A percentile compares a stretch with the other conserved stretches of the same genome.
These are phyloP conservation scores for Cystofilobasidium ferigula DNA, from an alignment of 768 basidiomycete species.

Conservation along the genomic window DNA sequence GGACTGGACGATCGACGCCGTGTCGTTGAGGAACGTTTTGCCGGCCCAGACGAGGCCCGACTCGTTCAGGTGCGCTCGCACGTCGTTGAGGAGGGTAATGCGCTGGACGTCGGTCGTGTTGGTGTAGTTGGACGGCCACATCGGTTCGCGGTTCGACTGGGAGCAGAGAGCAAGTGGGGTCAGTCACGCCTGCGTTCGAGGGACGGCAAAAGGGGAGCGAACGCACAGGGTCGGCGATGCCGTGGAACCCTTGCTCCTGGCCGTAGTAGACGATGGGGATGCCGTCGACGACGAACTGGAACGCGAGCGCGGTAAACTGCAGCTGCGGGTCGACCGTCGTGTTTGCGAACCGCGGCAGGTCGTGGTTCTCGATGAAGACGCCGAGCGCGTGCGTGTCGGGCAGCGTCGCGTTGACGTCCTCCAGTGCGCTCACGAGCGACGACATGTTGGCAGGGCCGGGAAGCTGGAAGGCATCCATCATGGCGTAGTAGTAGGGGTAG, in stretches of 20 bases:
- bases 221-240: conserved; percentile 55
- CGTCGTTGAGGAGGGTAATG: conserved; percentile 53
- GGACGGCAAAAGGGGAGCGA: neutral
- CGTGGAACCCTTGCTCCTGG: conserved; percentile 61
- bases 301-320: conserved; percentile 62
- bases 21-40: conserved; percentile 20
- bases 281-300: conserved; percentile 68
- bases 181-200: neutral
- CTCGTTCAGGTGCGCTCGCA: conserved; percentile 29
- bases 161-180: neutral
- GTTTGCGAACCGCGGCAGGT: conserved; percentile 63
- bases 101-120: conserved; percentile 52
- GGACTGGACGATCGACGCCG: conserved; percentile 15
- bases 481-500: conserved; percentile 52
- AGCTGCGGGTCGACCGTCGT: conserved; percentile 60
- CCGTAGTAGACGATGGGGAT: conserved; percentile 75
- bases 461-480: conserved; percentile 56
- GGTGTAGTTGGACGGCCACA: conserved; percentile 59
- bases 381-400: conserved; percentile 46
- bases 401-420: conserved; percentile 10
- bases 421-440: conserved; percentile 42
- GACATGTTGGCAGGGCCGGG: conserved; percentile 57
- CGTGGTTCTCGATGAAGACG: conserved; percentile 72
- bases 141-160: conserved; percentile 63
- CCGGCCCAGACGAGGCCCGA: conserved; percentile 2